These are phyloP conservation scores for Boechera stricta DNA, from an alignment of 345 rosid species.

Conservation along the genomic window DNA sequence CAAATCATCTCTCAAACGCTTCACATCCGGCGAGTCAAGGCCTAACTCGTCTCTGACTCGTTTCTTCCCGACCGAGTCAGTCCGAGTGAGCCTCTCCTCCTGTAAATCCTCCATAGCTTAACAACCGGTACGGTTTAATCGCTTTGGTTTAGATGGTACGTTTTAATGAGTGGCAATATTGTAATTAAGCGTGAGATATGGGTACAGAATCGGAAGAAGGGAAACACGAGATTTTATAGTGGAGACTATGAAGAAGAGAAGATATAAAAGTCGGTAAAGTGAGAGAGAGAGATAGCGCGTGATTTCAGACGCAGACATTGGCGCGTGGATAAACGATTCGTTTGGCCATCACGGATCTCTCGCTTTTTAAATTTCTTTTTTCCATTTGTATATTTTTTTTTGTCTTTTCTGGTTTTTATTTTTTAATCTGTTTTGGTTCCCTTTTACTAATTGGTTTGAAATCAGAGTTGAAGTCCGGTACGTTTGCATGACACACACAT, in stretches of 20 bases:
- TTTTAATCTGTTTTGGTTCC: no score
- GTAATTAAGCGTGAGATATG: conserved; percentile 13
- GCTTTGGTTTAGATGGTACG: neutral
- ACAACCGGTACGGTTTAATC: conserved; percentile 10
- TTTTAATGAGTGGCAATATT: conserved; percentile 22
- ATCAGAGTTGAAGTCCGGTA: conserved; percentile 30
- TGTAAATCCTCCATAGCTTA: conserved; percentile 47
- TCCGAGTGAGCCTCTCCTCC: conserved; percentile 15
- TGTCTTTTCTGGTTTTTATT: neutral
- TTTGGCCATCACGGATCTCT: conserved; percentile 59
- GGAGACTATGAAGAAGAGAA: conserved; percentile 47
- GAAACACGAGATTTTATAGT: conserved; percentile 52
- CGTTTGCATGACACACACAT: neutral
- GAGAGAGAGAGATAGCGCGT: conserved; percentile 30
- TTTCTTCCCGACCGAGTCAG: conserved; percentile 46
- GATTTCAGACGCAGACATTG: conserved; percentile 29
- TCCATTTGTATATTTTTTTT: neutral
- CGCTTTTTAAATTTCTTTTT: neutral
- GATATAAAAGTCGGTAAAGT: conserved; percentile 33
- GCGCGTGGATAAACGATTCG: conserved; percentile 55
- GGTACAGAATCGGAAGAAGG: conserved; percentile 43
- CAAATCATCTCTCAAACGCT: conserved; percentile 64
- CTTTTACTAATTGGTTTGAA: conserved; percentile 26
- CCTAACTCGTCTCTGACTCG: conserved; percentile 53
- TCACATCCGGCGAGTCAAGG: conserved; percentile 55